Base-by-base conservation (phyloP, 495 filamentous ascomycete genomes). In the Glonium stellatum region DNA sequence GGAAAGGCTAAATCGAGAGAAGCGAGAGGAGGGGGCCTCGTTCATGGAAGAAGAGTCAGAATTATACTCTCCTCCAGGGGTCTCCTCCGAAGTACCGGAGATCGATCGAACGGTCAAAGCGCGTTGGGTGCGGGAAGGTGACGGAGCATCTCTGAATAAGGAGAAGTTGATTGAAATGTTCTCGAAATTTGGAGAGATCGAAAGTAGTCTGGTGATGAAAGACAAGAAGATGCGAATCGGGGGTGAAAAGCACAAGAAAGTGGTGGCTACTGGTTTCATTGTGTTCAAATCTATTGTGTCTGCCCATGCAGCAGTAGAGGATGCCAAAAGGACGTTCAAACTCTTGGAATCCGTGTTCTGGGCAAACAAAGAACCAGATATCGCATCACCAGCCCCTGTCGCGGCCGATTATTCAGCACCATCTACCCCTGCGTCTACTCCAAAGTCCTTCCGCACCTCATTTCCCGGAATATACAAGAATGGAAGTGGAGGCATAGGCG, bases 51-150 rank as follows among this genome's bases (percentile, higher is more conserved):
- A 78, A 8, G 57, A 15, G 39, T 47, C 54, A 12, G 60, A 67
- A 41, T 34, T 48, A 19, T 15, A 39, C 60, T 69, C 72, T 15
- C 73, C 74, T 23, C 68, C 74, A 49, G 72, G 76, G 22, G 73
- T 76, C 21, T 73, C 71, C 4, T 59, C 71, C 25, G 77, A 76
- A 67, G 78, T 84, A 10, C 69, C 80, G 1, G 81, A 82, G 44
- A 68, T 83, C 27, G 81, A 86, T 57, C 76, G 84, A 11, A 80
- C 79, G 2, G 72, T 87, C 54, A 84, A 83, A 66, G 74, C 84
- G 22, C 79, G 82, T 35, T 85, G 81, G 79, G 69, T 72, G 9
- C 70, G 78, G n/a, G 77, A 82, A 47, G 78, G 78, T 4, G 63
- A 68, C 0, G 75, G 77, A 1, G 50, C 70, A 21, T 69, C 75